A percentile compares a stretch with the other conserved stretches of the same genome.
Conservation (phyloP, 306 rosid genomes). For the Neltuma alba region DNA sequence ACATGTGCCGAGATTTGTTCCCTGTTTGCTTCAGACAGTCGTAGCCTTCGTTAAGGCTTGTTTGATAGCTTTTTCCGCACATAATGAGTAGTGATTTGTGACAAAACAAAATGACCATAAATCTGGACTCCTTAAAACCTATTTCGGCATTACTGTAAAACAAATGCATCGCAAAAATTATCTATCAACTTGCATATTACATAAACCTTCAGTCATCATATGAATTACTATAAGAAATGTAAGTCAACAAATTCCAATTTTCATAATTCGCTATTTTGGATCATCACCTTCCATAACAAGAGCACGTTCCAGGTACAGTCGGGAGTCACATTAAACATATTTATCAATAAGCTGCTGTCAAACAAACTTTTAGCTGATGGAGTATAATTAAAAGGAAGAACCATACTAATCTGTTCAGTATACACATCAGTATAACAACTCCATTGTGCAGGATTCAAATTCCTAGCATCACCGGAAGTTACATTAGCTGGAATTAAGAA, state of each 20-base stretch:
- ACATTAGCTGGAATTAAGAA: constrained; percentile 21
- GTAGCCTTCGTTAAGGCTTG: not conserved
- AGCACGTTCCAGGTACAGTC: not conserved
- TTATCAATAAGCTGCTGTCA: not conserved
- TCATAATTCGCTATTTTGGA: too few relatives aligned
- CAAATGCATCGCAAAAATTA: not conserved
- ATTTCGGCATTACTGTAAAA: not conserved
- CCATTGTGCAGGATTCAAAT: not conserved
- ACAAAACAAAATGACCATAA: not conserved
- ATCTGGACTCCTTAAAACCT: not conserved
- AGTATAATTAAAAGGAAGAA: constrained; percentile 22
- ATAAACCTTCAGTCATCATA: not conserved
- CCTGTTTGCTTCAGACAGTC: not conserved
- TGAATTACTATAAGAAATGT: not conserved
- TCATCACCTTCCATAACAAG: not conserved
- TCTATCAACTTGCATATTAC: not conserved
- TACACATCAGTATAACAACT: not conserved
- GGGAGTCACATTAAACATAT: not conserved
- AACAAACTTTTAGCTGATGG: not conserved
- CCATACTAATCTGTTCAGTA: constrained; percentile 31
- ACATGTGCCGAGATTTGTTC: not conserved
- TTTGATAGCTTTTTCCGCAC: not conserved
- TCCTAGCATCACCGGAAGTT: not conserved
- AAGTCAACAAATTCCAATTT: too few relatives aligned
- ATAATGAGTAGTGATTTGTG: not conserved